Percentiles rank a stretch among this genome's conserved stretches.
phyloP scores from a whole-genome alignment of 2,329 filamentous ascomycete genomes.

The Talaromyces piceae region DNA sequence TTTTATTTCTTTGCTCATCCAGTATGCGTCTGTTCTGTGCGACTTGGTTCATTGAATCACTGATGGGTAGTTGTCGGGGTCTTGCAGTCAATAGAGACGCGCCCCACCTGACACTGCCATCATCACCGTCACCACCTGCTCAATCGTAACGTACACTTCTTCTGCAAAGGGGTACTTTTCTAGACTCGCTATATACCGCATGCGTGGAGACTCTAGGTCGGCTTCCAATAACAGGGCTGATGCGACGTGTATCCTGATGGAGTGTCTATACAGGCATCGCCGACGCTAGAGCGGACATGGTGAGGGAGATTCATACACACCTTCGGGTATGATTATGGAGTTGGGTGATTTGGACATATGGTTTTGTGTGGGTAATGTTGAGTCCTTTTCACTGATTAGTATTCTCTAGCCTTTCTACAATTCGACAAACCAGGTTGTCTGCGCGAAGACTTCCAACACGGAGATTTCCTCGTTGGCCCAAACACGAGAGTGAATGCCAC shows the following conservation, averaged over 20 bases:
- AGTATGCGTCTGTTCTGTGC: too few relatives aligned
- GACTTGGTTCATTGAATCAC: too few relatives aligned
- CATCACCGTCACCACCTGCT: too few relatives aligned
- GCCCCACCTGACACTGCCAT: too few relatives aligned
- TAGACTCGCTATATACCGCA: neutral
- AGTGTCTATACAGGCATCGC: neutral
- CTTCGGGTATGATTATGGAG: constrained; percentile 2
- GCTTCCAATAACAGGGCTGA: neutral
- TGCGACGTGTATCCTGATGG: constrained; percentile 1
- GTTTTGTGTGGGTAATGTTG: neutral
- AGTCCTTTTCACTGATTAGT: neutral
- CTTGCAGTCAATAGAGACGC: neutral
- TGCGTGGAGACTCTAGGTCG: neutral
- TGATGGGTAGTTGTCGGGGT: neutral
- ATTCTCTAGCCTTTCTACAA: neutral
- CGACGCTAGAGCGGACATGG: neutral
- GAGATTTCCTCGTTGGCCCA: neutral
- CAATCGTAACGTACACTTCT: neutral
- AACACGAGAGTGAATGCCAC: neutral
- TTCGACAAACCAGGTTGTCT: constrained; percentile 3
- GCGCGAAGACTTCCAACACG: neutral
- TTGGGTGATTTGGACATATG: neutral
- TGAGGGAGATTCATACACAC: neutral
- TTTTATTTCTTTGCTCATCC: too few relatives aligned
- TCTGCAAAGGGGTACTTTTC: neutral